Percentiles rank a stretch among this genome's conserved stretches.
Evolutionary conservation across 257 asterid species (phyloP).

Genomic region (Primulina huaijiensis): DNA sequence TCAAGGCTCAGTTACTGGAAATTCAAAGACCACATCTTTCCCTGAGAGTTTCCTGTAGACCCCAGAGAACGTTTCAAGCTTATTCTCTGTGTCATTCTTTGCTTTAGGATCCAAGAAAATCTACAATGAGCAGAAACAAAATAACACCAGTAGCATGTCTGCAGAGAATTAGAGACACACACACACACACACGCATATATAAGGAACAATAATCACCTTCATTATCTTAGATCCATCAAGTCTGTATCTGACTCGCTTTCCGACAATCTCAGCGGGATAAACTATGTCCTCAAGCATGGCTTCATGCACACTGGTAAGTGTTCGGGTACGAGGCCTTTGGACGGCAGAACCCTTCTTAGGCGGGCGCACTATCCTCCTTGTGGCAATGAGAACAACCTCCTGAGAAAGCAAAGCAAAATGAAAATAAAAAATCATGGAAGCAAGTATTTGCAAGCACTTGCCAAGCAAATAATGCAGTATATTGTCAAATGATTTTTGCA

Average conservation of each 20-base stretch:
- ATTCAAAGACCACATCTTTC: constrained; percentile 56
- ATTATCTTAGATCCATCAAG: constrained; percentile 81
- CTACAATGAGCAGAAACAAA: constrained; percentile 21
- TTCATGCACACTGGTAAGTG: constrained; percentile 86
- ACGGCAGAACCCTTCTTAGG: constrained; percentile 92
- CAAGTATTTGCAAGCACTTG: background rate
- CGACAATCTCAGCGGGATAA: constrained; percentile 83
- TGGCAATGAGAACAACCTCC: constrained; percentile 77
- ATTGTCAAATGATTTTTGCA: background rate
- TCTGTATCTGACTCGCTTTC: constrained; percentile 62
- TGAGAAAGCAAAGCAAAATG: constrained; percentile 18
- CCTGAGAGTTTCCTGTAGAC: constrained; percentile 64
- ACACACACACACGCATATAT: background rate
- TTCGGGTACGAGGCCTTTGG: constrained; percentile 79
- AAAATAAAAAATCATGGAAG: background rate
- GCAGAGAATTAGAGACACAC: background rate
- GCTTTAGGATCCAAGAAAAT: constrained; percentile 53
- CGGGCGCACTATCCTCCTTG: constrained; percentile 78
- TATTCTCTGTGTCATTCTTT: constrained; percentile 49
- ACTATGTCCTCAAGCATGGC: constrained; percentile 85
- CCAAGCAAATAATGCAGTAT: too few species aligned
- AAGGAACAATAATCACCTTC: constrained; percentile 46
- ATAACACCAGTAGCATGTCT: background rate
- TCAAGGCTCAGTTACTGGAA: constrained; percentile 40
- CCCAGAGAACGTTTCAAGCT: constrained; percentile 57